phyloP scores from a whole-genome alignment of 2,329 filamentous ascomycete genomes.

The Aspergillus ochraceus region DNA sequence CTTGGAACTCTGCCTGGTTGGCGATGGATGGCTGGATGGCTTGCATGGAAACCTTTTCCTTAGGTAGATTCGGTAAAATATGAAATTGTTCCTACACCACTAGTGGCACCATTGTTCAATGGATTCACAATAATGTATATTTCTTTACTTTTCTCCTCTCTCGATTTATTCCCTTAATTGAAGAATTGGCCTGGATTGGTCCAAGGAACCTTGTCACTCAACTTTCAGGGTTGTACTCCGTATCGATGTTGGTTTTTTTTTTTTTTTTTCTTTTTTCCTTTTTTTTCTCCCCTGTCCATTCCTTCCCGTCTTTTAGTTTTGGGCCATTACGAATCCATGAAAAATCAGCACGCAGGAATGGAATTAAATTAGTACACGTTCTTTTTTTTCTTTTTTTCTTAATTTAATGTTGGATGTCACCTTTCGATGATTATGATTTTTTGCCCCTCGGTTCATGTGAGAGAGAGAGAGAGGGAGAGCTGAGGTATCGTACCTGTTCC shows the following conservation, averaged over 20 bases:
- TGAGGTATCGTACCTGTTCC: neutral
- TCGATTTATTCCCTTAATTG: neutral
- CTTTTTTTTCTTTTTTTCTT: neutral
- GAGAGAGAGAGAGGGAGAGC: neutral
- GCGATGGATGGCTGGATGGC: neutral
- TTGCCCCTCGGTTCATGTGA: conserved; percentile 13
- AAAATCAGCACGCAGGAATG: neutral
- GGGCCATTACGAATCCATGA: conserved; percentile 5
- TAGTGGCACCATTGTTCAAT: no score
- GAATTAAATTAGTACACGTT: conserved; percentile 7
- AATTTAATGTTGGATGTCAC: neutral
- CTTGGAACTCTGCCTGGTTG: neutral
- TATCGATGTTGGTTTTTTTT: neutral
- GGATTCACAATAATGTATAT: no score
- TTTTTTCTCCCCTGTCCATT: neutral
- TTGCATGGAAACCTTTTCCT: neutral
- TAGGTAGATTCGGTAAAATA: neutral
- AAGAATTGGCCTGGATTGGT: neutral
- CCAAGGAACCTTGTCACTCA: neutral
- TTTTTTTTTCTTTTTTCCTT: neutral
- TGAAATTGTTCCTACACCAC: neutral
- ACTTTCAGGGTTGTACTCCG: neutral
- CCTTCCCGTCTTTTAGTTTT: conserved; percentile 1
- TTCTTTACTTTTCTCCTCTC: no score
- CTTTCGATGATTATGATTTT: neutral